Evolutionary conservation across 108 stramenopile genomes (phyloP), one percentile per base, ranked within the genome.

Genomic region (Nannochloropsis oceanica): DNA sequence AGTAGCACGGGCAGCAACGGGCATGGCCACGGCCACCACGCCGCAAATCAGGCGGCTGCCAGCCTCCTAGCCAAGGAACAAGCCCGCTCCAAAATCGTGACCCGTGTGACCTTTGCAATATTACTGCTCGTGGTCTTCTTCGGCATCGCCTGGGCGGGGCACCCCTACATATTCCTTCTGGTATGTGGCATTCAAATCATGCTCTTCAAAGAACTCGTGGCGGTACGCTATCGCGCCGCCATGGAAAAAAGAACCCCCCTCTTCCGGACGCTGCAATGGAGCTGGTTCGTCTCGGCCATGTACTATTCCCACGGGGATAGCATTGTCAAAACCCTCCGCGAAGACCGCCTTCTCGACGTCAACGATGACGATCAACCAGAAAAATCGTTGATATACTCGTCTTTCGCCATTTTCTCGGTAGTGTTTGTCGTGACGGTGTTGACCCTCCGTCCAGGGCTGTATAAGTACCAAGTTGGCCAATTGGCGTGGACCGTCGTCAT

Each of bases 251-350:
- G 92, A n/a, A 95, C 97, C 87, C 98, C 98, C 10, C 91, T 96
- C 43, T 99, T 99, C 84, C 96, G 98, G 13, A 97, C 98, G 13
- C 94, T 95, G 42, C 98, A 99, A 86, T 99, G 98, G 98, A 89
- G 94, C 91, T 99, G 98, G 98, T 99, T 97, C 90, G 89, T 86
- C 24, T 93, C 94, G 0, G 93, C 95, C 8, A 94, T 97, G 24
- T 94, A 96, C 89, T 96, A 96, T 83, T 93, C 95, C 25, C 96
- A 97, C 43, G 89, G 84, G 20, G 88, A 89, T 26, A 90, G 87
- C 84, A n/a, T 90, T 25, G 59, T 79, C 14, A 83, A 86, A 44
- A 87, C 89, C 43, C 84, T 89, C 42, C 86, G 84, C 42, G 82
- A 81, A 25, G 80, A 43, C 25, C 14, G 13, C 20, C 26, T 83